These are phyloP conservation scores for Boletales sp. DNA, from an alignment of 768 basidiomycete species.

Conservation along the genomic window DNA sequence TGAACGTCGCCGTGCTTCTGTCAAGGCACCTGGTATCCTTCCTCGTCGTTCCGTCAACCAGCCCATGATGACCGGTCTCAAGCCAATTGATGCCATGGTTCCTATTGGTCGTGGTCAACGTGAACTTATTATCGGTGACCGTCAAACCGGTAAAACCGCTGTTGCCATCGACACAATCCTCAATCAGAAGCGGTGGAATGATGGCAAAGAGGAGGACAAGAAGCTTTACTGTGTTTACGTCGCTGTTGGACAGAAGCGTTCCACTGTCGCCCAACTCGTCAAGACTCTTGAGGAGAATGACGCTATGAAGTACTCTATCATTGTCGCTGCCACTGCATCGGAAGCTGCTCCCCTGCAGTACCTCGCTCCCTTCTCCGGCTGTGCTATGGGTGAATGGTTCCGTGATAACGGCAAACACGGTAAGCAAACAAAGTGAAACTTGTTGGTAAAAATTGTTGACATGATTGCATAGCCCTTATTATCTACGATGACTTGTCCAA, in stretches of 20 bases:
- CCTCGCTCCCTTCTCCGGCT: slow-evolving; percentile 99
- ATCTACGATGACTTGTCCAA: slow-evolving; percentile 99
- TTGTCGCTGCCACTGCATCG: slow-evolving; percentile 98
- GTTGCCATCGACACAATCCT: slow-evolving; percentile 99
- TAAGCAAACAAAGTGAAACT: slow-evolving; percentile 32
- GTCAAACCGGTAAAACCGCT: slow-evolving; percentile 99
- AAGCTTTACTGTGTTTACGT: slow-evolving; percentile 99
- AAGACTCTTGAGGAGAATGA: slow-evolving; percentile 99
- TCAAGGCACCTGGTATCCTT: slow-evolving; percentile 99
- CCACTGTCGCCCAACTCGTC: slow-evolving; percentile 98
- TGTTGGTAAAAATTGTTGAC: slow-evolving; percentile 8
- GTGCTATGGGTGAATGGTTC: slow-evolving; percentile 99
- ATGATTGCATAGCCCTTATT: slow-evolving; percentile 67
- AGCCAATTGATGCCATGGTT: slow-evolving; percentile 99
- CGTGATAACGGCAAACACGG: slow-evolving; percentile 99
- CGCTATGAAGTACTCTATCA: slow-evolving; percentile 99
- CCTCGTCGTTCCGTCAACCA: slow-evolving; percentile 99
- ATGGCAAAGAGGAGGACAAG: slow-evolving; percentile 93
- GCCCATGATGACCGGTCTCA: slow-evolving; percentile 99
- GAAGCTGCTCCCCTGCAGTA: slow-evolving; percentile 99
- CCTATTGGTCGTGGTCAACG: slow-evolving; percentile 99
- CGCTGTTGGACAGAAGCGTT: slow-evolving; percentile 98
- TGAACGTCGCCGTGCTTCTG: slow-evolving; percentile 94
- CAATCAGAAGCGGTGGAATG: slow-evolving; percentile 99
- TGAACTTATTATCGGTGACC: slow-evolving; percentile 99